These are phyloP conservation scores for Gossypium davidsonii DNA, from an alignment of 441 rosid genomes.

Conservation along the genomic window DNA sequence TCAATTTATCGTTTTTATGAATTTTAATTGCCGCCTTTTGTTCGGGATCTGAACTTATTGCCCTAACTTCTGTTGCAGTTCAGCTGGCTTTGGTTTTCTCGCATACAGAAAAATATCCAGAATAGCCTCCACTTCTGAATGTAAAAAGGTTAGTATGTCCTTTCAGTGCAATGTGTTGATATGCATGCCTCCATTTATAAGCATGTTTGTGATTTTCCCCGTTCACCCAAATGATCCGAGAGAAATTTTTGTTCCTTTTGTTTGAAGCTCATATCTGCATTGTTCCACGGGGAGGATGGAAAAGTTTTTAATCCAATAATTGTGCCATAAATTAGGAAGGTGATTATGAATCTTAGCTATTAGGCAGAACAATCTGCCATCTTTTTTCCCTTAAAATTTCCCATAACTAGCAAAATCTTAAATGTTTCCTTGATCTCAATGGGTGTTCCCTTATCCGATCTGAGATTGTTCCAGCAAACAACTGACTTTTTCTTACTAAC, in stretches of 20 bases:
- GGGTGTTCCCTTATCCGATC: not conserved
- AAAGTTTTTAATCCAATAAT: not conserved
- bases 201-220: not conserved
- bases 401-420: not conserved
- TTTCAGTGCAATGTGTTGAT: slow-evolving; percentile 3
- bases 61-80: slow-evolving; percentile 50
- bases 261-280: not conserved
- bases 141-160: slow-evolving; percentile 54
- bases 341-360: not conserved
- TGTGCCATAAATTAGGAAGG: not conserved
- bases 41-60: slow-evolving; percentile 18
- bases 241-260: not conserved
- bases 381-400: not conserved
- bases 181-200: not conserved
- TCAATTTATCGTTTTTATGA: slow-evolving; percentile 1
- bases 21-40: not conserved
- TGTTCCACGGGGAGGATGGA: not conserved
- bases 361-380: not conserved
- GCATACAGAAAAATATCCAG: slow-evolving; percentile 85
- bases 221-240: not conserved
- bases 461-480: not conserved
- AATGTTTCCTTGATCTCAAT: not conserved
- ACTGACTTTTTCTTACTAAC: not conserved
- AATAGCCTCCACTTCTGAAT: slow-evolving; percentile 75
- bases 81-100: slow-evolving; percentile 78